A percentile compares a stretch with the other conserved stretches of the same genome.
These are phyloP conservation scores for Penicillium waksmanii DNA, from an alignment of 495 filamentous ascomycete genomes.

Conservation along the genomic window DNA sequence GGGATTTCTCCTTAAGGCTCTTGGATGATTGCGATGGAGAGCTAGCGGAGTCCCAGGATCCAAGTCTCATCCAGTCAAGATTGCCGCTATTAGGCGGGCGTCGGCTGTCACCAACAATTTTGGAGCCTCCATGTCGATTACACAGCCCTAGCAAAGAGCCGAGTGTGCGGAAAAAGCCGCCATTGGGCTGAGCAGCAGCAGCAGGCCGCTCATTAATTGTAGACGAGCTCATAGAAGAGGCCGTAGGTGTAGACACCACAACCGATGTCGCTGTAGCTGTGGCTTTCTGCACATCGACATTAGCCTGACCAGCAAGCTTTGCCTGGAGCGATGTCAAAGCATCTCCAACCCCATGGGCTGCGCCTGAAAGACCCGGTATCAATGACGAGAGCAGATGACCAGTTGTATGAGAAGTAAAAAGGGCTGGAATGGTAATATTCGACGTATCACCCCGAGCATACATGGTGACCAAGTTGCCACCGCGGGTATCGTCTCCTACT, in stretches of 20 bases:
- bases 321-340: constrained; percentile 30
- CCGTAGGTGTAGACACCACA: constrained; percentile 24
- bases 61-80: constrained; percentile 73
- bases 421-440: constrained; percentile 88
- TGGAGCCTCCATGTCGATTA: constrained; percentile 29
- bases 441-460: constrained; percentile 93
- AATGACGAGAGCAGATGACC: constrained; percentile 92
- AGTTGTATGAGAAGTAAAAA: constrained; percentile 95
- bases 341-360: constrained; percentile 58
- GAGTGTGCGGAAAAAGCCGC: constrained; percentile 60
- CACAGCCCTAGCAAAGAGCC: constrained; percentile 58
- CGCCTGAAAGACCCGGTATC: constrained; percentile 68
- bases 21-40: constrained; percentile 26
- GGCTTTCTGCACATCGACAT: constrained; percentile 25
- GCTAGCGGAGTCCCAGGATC: constrained; percentile 66
- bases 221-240: constrained; percentile 31
- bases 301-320: constrained; percentile 26
- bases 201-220: constrained; percentile 23
- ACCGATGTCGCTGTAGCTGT: constrained; percentile 30
- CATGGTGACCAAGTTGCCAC: constrained; percentile 90
- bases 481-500: constrained; percentile 89
- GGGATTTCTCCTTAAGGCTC: constrained; percentile 12
- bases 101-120: constrained; percentile 56
- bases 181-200: constrained; percentile 30
- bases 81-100: constrained; percentile 83